Conservation (phyloP, 257 asterid genomes). For the Eustoma russellianum region DNA sequence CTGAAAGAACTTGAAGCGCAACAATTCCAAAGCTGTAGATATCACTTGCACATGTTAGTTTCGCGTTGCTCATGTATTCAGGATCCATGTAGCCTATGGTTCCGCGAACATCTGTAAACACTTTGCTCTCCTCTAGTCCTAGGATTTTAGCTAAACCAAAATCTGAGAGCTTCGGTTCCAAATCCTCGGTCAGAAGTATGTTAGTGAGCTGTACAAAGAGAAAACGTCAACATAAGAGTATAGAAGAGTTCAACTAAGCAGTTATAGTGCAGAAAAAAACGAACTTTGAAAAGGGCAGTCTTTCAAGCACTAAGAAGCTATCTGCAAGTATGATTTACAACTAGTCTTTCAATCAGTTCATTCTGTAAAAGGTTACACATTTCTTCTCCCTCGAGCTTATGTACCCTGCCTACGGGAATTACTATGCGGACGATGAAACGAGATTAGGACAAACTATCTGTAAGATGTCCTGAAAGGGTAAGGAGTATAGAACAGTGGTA, state of each 20-base stretch:
- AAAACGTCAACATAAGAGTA: neutral
- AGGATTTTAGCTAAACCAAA: constrained; percentile 66
- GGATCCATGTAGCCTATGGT: constrained; percentile 89
- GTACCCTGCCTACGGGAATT: no score
- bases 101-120: constrained; percentile 70
- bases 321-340: no score
- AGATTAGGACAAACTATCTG: neutral
- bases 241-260: neutral
- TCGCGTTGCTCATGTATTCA: constrained; percentile 86
- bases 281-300: no score
- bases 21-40: constrained; percentile 81
- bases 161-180: constrained; percentile 74
- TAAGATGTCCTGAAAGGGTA: neutral
- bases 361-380: neutral
- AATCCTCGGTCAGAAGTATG: constrained; percentile 54
- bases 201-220: constrained; percentile 48
- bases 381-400: neutral
- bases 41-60: constrained; percentile 75
- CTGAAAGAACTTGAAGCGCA: constrained; percentile 64
- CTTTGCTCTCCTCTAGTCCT: constrained; percentile 76
- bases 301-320: neutral
- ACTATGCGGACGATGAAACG: neutral
- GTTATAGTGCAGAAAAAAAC: no score
- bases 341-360: no score
- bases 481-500: no score